Percentiles rank a stretch among this genome's conserved stretches.
Evolutionary conservation across 306 rosid species (phyloP).

Genomic region (Comarum palustre): DNA sequence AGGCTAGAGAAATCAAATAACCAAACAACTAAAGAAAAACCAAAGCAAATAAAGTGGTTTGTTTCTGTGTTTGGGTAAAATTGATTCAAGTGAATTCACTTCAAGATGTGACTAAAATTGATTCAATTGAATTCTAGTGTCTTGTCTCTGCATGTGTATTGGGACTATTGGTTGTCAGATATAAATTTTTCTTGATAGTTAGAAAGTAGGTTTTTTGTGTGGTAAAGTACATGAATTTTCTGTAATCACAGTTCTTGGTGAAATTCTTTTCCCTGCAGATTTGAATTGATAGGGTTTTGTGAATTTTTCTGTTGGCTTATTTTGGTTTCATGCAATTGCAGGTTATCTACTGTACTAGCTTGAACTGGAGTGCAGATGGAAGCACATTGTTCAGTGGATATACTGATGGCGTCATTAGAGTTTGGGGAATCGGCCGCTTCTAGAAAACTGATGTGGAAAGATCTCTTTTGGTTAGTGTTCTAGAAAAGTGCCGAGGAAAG

Average conservation of each 20-base stretch:
- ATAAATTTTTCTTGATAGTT: not conserved
- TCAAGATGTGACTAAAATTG: not conserved
- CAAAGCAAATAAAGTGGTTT: too few relatives aligned
- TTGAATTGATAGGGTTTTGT: not conserved
- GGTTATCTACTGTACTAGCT: slow-evolving; percentile 83
- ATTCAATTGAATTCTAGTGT: not conserved
- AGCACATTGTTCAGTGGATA: slow-evolving; percentile 97
- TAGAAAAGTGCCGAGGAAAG: slow-evolving; percentile 24
- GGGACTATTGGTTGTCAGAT: not conserved
- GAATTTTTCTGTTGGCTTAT: not conserved
- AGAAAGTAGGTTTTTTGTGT: not conserved
- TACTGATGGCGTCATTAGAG: slow-evolving; percentile 89
- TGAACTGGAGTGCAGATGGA: slow-evolving; percentile 94
- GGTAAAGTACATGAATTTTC: not conserved
- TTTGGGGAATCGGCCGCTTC: slow-evolving; percentile 85
- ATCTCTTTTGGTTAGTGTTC: slow-evolving; percentile 34
- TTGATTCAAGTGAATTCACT: too few relatives aligned
- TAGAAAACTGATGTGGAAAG: slow-evolving; percentile 24
- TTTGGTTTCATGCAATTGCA: slow-evolving; percentile 13
- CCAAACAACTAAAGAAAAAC: too few relatives aligned
- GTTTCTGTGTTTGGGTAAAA: not conserved
- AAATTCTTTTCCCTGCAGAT: not conserved
- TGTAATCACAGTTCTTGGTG: not conserved
- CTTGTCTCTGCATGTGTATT: not conserved
- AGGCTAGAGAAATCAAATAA: too few relatives aligned